Percentiles rank a stretch among this genome's conserved stretches.
These are phyloP conservation scores for Capronia coronata DNA, from an alignment of 2,329 filamentous ascomycete genomes.

Conservation along the genomic window DNA sequence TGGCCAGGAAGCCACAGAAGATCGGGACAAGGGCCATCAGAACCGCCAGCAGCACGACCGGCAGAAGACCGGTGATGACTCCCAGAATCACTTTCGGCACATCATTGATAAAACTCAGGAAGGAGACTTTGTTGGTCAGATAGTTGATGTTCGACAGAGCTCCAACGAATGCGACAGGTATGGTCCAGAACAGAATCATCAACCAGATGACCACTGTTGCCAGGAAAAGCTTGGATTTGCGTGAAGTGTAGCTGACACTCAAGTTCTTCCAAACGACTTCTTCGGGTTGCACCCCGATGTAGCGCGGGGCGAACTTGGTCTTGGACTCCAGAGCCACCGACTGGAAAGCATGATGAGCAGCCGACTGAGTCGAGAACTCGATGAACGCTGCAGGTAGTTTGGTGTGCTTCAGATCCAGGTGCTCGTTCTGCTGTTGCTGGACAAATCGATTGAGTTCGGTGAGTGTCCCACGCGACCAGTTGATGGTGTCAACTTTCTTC, in stretches of 20 bases:
- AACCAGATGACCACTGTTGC: conserved; percentile 64
- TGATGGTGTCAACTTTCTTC: conserved; percentile 33
- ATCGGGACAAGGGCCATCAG: conserved; percentile 82
- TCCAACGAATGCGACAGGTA: conserved; percentile 71
- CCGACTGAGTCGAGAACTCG: conserved; percentile 74
- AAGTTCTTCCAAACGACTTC: conserved; percentile 89
- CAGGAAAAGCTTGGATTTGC: conserved; percentile 59
- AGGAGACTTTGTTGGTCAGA: conserved; percentile 48
- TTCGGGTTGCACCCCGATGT: conserved; percentile 70
- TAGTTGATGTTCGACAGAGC: conserved; percentile 78
- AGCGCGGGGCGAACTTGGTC: conserved; percentile 79
- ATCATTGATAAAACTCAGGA: conserved; percentile 66
- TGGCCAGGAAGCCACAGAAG: conserved; percentile 73
- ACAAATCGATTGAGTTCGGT: conserved; percentile 64
- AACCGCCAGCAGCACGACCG: conserved; percentile 68
- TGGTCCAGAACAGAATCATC: conserved; percentile 80
- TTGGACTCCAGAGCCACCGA: conserved; percentile 42
- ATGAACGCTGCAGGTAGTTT: conserved; percentile 75
- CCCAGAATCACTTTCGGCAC: conserved; percentile 67
- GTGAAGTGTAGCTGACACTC: conserved; percentile 56
- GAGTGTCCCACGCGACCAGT: conserved; percentile 72
- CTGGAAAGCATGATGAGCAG: conserved; percentile 80
- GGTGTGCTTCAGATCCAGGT: conserved; percentile 55
- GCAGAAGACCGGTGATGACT: conserved; percentile 76
- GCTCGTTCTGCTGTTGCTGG: conserved; percentile 60